Base-by-base conservation (phyloP, 2,329 filamentous ascomycete species). In the Microdochium trichocladiopsis region DNA sequence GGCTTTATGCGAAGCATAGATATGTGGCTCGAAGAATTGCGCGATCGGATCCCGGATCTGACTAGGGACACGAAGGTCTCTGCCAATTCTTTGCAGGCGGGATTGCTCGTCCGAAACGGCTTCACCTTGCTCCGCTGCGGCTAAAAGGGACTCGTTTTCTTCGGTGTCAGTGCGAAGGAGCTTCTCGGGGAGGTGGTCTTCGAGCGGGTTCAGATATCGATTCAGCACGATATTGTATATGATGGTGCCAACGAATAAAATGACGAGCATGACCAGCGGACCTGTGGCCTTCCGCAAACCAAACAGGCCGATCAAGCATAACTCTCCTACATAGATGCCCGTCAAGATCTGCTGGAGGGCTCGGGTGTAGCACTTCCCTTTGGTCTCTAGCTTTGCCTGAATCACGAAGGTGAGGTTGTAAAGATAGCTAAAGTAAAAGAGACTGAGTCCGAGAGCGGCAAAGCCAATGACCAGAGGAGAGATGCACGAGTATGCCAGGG, bases 371-470 rank as follows among this genome's bases (percentile, higher is more conserved):
- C 82, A 77, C 47, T 84, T 78, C 47, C 87, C 87, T 64, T 88
- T 87, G 22, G 86, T 90, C 63, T 91, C 86, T 59, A 90, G 83
- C 58, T 80, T 73, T 25, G 83, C 75, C 59, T 88, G 82, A 43
- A 81, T 82, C 22, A 89, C 87, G 64, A 85, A 91, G 23, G 91
- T 73, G 51, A 91, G 67, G 67, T 90, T 88, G 73, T 91, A 90
- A 25, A 84, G 79, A 69, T 87, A 90, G 48, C 86, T 86, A 56
- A 87, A 74, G 67, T 90, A 91, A 71, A 90, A 88, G 21, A 90
- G 70, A 25, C 73, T 78, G 24, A 91, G 73, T 14, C 86, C 87
- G 50, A 86, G 74, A 4, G 83, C 80, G 2, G 85, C 85, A 58
- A 90, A 90, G 2, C 81, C 83, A 50, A 90, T 72, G 31, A 91